Conservation (phyloP, 306 rosid genomes). For the Abrus precatorius region DNA sequence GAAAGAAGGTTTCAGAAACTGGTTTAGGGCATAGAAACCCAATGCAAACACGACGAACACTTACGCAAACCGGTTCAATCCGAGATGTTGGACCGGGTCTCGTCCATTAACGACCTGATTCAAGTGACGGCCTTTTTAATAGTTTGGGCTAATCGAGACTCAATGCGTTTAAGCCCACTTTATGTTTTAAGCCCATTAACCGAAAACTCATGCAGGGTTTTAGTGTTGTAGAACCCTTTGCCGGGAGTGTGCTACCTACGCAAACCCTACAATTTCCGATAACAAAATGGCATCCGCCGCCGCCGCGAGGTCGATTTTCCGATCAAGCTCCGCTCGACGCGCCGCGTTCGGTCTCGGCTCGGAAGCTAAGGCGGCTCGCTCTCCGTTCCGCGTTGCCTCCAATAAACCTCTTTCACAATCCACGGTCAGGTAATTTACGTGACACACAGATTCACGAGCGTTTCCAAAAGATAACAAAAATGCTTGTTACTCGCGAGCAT, state of each 20-base stretch:
- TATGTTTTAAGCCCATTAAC: neutral
- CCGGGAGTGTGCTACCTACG: neutral
- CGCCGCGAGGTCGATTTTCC: slow-evolving; percentile 70
- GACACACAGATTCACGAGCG: neutral
- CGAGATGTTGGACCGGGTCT: neutral
- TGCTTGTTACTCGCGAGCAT: neutral
- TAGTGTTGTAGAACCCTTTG: slow-evolving; percentile 44
- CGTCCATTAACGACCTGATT: neutral
- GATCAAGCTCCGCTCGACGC: slow-evolving; percentile 65
- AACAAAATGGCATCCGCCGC: slow-evolving; percentile 70
- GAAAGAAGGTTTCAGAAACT: neutral
- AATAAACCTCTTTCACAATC: slow-evolving; percentile 61
- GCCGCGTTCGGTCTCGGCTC: slow-evolving; percentile 61
- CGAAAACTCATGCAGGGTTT: slow-evolving; percentile 18
- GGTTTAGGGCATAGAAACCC: slow-evolving; percentile 40
- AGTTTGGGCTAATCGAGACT: neutral
- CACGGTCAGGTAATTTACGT: slow-evolving; percentile 59
- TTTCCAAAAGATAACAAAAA: neutral
- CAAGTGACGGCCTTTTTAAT: neutral
- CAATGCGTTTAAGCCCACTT: neutral
- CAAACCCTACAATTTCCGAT: slow-evolving; percentile 40
- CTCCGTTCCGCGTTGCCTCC: slow-evolving; percentile 66
- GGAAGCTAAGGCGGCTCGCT: slow-evolving; percentile 65
- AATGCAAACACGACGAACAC: neutral
- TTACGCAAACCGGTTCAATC: slow-evolving; percentile 1